Evolutionary conservation across 495 filamentous ascomycete genomes (phyloP).

Genomic region (Lepidopterella palustris): DNA sequence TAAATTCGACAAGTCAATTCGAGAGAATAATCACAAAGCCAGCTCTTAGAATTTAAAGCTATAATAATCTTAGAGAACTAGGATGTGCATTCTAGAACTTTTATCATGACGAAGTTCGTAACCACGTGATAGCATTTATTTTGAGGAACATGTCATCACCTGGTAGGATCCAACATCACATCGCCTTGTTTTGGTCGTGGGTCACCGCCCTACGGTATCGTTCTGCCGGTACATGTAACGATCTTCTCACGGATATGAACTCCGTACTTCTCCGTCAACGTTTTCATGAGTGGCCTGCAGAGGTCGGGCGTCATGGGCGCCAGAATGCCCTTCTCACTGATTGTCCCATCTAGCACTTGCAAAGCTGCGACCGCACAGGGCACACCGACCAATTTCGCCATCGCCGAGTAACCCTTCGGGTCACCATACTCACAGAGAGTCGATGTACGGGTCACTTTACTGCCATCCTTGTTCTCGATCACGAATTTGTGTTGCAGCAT

Average conservation of each 20-base stretch:
- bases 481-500: slow-evolving; percentile 93
- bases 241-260: slow-evolving; percentile 39
- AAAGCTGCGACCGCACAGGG: slow-evolving; percentile 48
- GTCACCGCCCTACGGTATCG: no score
- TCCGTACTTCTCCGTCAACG: slow-evolving; percentile 41
- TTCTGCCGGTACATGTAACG: no score
- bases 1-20: no score
- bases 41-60: no score
- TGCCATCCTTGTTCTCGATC: slow-evolving; percentile 74
- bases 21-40: no score
- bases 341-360: slow-evolving; percentile 75
- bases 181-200: no score
- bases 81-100: no score
- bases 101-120: no score
- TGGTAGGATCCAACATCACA: no score
- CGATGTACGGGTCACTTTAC: slow-evolving; percentile 65
- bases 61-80: no score
- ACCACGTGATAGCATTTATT: no score
- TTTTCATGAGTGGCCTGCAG: slow-evolving; percentile 50
- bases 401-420: slow-evolving; percentile 72
- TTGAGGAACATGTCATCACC: no score
- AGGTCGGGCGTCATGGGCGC: slow-evolving; percentile 75
- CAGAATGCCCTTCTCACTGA: slow-evolving; percentile 69
- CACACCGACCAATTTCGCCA: slow-evolving; percentile 79
- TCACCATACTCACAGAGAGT: slow-evolving; percentile 85